Evolutionary conservation across 2,329 filamentous ascomycete genomes (phyloP), one percentile per base, ranked within the genome.

Genomic region (Aspergillus fumigatus): DNA sequence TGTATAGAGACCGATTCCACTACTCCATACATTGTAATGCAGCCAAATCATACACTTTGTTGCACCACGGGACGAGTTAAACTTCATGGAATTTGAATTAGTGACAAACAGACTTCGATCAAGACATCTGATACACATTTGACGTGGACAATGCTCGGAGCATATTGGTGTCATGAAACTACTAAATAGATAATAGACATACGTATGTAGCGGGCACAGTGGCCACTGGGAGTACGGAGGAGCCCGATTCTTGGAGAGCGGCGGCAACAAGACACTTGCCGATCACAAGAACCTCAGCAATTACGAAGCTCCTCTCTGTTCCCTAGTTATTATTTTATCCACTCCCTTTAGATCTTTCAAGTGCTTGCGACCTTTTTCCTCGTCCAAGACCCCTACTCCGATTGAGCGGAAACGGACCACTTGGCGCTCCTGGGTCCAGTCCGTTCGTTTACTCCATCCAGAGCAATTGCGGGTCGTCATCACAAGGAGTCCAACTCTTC

Each of bases 381-480:
- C 32, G 2, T 38, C 2, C 14, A 38, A 38, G 14, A 17, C 2
- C 32, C 27, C 32, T 38, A 38, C 32, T 14, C 14, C 14, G 19
- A 23, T 45, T 45, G 17, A 19, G 10, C 5, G 17, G 43, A 47
- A 26, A 47, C 43, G 5, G 43, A 25, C 4, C 43, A 26, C 43
- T 47, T 47, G 43, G 43, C 43, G 43, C 23, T 47, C 21, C 25
- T 47, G 19, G 19, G 21, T 47, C 43, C 23, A 43, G 40, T 43
- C 41, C 43, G 4, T 47, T 23, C 43, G 23, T 47, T 45, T 47
- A 47, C 43, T n/a, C 43, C 43, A 26, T 47, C 43, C 21, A 23
- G 29, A 57, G 51, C 26, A 49, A 49, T 48, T 32, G 59, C 38
- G 58, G 59, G 60, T 60, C 60, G 56, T 59, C 56, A 56, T 62